Evolutionary conservation across 768 basidiomycete genomes (phyloP).

Genomic region (Tylopilus rubrobrunneus): DNA sequence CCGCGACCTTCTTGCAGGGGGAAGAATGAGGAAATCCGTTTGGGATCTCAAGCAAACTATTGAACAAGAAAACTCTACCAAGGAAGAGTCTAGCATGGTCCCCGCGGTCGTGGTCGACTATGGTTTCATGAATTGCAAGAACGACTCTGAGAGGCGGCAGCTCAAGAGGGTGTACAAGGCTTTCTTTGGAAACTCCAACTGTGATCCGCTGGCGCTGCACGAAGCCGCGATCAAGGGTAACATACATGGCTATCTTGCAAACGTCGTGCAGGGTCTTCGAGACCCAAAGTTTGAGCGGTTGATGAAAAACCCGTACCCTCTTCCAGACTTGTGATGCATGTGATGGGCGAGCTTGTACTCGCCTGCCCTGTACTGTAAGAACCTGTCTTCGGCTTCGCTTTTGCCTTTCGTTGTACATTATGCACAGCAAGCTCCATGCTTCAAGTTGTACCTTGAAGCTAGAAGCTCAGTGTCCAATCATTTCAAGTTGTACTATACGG

Average conservation of each 20-base stretch:
- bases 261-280: not conserved
- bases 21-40: not conserved
- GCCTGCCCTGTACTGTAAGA: not conserved
- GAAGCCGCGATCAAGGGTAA: not conserved
- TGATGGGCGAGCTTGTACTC: not conserved
- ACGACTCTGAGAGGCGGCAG: not conserved
- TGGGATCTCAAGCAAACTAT: slow-evolving; percentile 1
- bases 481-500: too few species aligned
- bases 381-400: not conserved
- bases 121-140: slow-evolving; percentile 2
- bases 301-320: slow-evolving; percentile 1
- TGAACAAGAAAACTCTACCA: not conserved
- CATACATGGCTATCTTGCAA: not conserved
- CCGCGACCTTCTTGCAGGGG: not conserved
- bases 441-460: too few species aligned
- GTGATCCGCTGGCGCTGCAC: not conserved
- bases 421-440: not conserved
- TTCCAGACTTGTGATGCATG: not conserved
- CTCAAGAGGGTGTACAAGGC: slow-evolving; percentile 1
- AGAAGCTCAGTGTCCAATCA: too few species aligned
- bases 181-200: not conserved
- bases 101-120: not conserved
- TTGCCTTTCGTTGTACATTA: not conserved
- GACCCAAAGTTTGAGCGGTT: not conserved
- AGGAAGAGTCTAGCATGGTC: not conserved